Conservation (phyloP, 2,329 filamentous ascomycete genomes). For the Ophiostoma fasciatum region DNA sequence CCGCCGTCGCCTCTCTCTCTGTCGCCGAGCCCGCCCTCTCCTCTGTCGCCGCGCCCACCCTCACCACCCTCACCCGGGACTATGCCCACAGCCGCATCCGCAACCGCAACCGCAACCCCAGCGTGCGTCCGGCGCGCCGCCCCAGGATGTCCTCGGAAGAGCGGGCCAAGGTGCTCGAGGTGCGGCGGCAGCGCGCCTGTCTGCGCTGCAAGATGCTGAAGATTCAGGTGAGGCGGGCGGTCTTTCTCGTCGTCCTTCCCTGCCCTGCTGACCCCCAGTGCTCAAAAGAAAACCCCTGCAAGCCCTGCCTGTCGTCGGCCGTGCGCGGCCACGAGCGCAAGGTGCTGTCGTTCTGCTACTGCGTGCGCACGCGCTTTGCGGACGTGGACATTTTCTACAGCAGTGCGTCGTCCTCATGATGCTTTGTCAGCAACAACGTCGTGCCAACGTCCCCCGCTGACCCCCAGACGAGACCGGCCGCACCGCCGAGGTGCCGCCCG, state of each 20-base stretch:
- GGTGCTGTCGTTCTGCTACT: slow-evolving; percentile 18
- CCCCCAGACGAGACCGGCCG: slow-evolving; percentile 2
- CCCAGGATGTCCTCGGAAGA: slow-evolving; percentile 13
- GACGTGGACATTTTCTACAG: slow-evolving; percentile 17
- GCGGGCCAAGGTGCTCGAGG: slow-evolving; percentile 14
- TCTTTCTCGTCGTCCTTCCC: background rate
- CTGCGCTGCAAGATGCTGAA: slow-evolving; percentile 17
- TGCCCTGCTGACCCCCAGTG: slow-evolving; percentile 11
- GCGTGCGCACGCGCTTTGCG: slow-evolving; percentile 16
- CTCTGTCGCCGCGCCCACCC: too few species aligned
- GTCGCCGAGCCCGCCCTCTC: too few species aligned
- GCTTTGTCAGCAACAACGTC: background rate
- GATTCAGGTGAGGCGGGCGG: slow-evolving; percentile 13
- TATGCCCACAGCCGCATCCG: too few species aligned
- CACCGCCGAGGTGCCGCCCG: slow-evolving; percentile 6
- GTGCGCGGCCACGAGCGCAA: slow-evolving; percentile 15
- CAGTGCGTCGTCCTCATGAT: slow-evolving; percentile 1
- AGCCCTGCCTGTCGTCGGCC: slow-evolving; percentile 16
- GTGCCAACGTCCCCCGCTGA: too few species aligned
- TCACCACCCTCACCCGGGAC: too few species aligned
- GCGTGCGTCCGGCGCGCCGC: slow-evolving; percentile 6
- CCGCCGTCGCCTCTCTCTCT: too few species aligned
- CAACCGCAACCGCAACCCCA: background rate
- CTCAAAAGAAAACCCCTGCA: slow-evolving; percentile 16
- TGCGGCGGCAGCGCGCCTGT: slow-evolving; percentile 16